Conservation (phyloP, 768 basidiomycete genomes). For the Pholiota conissans region DNA sequence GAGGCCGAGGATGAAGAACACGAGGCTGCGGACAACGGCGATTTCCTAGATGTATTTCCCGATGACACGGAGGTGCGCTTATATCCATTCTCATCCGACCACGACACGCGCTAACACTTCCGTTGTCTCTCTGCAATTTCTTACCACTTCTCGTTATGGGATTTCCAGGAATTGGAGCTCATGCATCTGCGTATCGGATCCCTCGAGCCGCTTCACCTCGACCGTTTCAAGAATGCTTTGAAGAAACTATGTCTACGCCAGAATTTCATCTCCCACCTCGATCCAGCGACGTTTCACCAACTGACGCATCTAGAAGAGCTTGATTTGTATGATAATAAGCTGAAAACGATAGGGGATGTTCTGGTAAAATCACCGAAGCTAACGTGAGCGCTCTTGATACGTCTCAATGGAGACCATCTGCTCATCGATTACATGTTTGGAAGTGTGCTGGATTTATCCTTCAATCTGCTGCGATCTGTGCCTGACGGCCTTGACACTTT, state of each 20-base stretch:
- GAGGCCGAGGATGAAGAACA: conserved; percentile 40
- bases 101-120: not conserved
- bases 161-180: conserved; percentile 78
- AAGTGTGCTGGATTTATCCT: conserved; percentile 90
- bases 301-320: conserved; percentile 80
- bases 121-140: not conserved
- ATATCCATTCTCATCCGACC: not conserved
- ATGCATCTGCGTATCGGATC: conserved; percentile 77
- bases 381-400: conserved; percentile 40
- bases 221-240: conserved; percentile 69
- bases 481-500: conserved; percentile 64
- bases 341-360: conserved; percentile 72
- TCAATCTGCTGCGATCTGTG: conserved; percentile 81
- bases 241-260: conserved; percentile 83
- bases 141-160: not conserved
- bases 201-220: conserved; percentile 63
- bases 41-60: conserved; percentile 76
- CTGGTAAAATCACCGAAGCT: conserved; percentile 57
- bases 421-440: not conserved
- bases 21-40: conserved; percentile 53
- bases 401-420: not conserved
- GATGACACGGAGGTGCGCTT: conserved; percentile 77
- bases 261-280: conserved; percentile 74
- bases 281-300: conserved; percentile 68
- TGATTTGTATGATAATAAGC: conserved; percentile 94